These are phyloP conservation scores for Ganoderma sinense DNA, from an alignment of 1,284 basidiomycete genomes.

Conservation along the genomic window DNA sequence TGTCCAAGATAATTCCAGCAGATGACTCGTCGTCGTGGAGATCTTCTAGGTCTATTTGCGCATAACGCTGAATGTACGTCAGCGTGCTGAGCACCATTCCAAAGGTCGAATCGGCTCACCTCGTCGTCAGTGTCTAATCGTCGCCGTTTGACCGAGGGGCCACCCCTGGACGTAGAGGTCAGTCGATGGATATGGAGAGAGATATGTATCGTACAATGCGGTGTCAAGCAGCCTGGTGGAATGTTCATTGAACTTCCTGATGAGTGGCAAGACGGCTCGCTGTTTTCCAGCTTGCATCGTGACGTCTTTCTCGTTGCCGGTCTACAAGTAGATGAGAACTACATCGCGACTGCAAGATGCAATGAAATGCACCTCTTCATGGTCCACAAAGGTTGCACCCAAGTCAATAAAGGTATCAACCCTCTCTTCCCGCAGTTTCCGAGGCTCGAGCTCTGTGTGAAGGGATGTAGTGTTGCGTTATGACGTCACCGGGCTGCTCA, in stretches of 20 bases:
- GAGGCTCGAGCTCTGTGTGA: slow-evolving; percentile 79
- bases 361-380: slow-evolving; percentile 70
- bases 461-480: not conserved
- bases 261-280: slow-evolving; percentile 87
- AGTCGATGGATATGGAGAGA: slow-evolving; percentile 4
- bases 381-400: slow-evolving; percentile 91
- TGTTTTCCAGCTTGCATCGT: slow-evolving; percentile 98
- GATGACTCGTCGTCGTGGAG: slow-evolving; percentile 73
- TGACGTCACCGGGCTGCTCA: slow-evolving; percentile 42
- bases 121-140: slow-evolving; percentile 51
- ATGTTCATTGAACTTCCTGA: slow-evolving; percentile 98
- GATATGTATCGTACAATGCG: slow-evolving; percentile 58
- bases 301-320: slow-evolving; percentile 87
- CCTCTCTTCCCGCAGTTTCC: slow-evolving; percentile 68
- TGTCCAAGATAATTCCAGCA: slow-evolving; percentile 81
- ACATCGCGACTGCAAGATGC: not conserved
- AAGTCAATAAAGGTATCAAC: slow-evolving; percentile 88
- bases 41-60: slow-evolving; percentile 89
- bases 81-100: not conserved
- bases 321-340: slow-evolving; percentile 52
- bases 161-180: slow-evolving; percentile 53
- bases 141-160: slow-evolving; percentile 65
- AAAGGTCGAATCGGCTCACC: slow-evolving; percentile 23
- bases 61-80: slow-evolving; percentile 48
- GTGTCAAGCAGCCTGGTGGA: slow-evolving; percentile 88